Evolutionary conservation across 768 basidiomycete genomes (phyloP).

Genomic region (Baorangia bicolor): DNA sequence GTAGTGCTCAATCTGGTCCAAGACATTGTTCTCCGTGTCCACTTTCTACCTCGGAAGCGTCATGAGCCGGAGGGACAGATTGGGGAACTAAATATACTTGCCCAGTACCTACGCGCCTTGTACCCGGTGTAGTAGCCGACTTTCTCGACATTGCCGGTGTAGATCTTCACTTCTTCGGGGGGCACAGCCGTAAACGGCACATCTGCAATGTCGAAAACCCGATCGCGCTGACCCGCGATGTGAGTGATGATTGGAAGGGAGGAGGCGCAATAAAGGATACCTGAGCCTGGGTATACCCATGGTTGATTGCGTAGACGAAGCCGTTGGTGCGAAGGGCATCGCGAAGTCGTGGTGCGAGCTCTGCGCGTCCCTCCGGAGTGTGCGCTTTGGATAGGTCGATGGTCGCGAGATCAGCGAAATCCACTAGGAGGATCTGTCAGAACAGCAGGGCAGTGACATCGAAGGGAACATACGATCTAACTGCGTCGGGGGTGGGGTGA

Average conservation of each 20-base stretch:
- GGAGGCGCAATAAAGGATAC: constrained; percentile 5
- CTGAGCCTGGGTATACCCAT: constrained; percentile 40
- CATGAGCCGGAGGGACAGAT: neutral
- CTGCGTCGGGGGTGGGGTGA: constrained; percentile 31
- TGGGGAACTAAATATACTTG: constrained; percentile 14
- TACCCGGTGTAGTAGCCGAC: constrained; percentile 50
- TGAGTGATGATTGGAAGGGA: constrained; percentile 12
- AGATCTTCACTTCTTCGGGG: constrained; percentile 42
- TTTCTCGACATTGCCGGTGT: constrained; percentile 38
- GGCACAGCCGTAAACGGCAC: constrained; percentile 42
- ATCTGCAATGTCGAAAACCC: constrained; percentile 50
- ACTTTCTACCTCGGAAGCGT: constrained; percentile 42
- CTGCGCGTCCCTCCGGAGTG: constrained; percentile 40
- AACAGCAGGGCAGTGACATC: neutral
- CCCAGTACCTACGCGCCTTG: constrained; percentile 50
- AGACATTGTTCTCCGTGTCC: constrained; percentile 46
- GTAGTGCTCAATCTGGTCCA: constrained; percentile 64
- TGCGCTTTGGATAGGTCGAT: constrained; percentile 48
- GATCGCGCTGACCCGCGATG: constrained; percentile 35
- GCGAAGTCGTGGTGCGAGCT: constrained; percentile 41
- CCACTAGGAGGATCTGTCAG: constrained; percentile 37
- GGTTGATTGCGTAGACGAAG: constrained; percentile 42
- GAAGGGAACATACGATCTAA: constrained; percentile 32
- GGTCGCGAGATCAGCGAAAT: constrained; percentile 50
- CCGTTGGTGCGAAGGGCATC: constrained; percentile 45